A percentile compares a stretch with the other conserved stretches of the same genome.
Conservation (phyloP, 2,329 filamentous ascomycete species). For the Phialocephala subalpina region DNA sequence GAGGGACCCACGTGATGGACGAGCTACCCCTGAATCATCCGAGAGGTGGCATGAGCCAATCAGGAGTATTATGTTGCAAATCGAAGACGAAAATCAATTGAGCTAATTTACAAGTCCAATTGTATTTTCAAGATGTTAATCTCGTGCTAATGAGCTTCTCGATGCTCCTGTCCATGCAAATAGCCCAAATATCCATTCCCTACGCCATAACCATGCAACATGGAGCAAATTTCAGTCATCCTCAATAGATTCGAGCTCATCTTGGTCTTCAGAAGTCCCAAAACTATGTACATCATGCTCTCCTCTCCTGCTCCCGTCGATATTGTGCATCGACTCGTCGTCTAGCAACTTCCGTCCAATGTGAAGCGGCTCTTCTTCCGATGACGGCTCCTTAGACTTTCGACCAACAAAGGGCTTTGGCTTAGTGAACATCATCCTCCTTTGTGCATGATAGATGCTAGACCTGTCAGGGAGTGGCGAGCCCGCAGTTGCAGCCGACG, state of each 20-base stretch:
- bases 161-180: conserved; percentile 10
- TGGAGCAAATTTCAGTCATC: conserved; percentile 31
- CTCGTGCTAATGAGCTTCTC: background rate
- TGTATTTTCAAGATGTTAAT: background rate
- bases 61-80: background rate
- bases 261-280: conserved; percentile 21
- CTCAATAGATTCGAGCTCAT: conserved; percentile 35
- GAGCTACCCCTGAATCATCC: background rate
- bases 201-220: conserved; percentile 6
- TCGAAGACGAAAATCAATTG: background rate
- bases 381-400: conserved; percentile 12
- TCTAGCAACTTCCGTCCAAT: conserved; percentile 23
- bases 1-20: conserved; percentile 9
- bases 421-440: conserved; percentile 31
- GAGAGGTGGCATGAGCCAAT: conserved; percentile 4
- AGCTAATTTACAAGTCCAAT: background rate
- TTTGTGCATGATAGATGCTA: background rate
- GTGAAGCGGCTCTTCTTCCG: conserved; percentile 20
- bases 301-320: conserved; percentile 7
- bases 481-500: background rate
- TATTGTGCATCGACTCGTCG: background rate
- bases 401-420: conserved; percentile 25
- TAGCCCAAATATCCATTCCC: conserved; percentile 13
- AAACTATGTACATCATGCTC: conserved; percentile 15
- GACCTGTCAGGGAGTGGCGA: conserved; percentile 2